phyloP scores from a whole-genome alignment of 495 filamentous ascomycete genomes.

The Tuber umbilicatum region DNA sequence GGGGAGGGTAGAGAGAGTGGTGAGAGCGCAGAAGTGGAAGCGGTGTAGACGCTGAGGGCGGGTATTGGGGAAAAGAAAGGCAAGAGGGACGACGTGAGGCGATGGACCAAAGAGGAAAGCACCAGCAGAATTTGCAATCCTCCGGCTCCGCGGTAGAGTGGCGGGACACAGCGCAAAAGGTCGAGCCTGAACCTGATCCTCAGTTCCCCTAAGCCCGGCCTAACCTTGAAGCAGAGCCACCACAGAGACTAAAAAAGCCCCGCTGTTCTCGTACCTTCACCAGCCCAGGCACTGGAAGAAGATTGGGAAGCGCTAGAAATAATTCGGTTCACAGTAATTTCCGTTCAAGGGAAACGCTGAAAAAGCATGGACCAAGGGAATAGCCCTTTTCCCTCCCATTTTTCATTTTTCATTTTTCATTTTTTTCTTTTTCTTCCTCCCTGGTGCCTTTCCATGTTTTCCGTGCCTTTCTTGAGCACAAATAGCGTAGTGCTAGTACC shows the following conservation, averaged over 20 bases:
- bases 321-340: neutral
- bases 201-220: neutral
- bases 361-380: constrained; percentile 4
- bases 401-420: neutral
- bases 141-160: constrained; percentile 3
- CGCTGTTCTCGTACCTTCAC: neutral
- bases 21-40: constrained; percentile 26
- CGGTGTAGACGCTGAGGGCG: constrained; percentile 35
- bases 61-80: constrained; percentile 27
- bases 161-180: constrained; percentile 1
- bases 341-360: neutral
- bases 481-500: neutral
- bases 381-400: neutral
- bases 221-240: neutral
- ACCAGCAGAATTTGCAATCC: constrained; percentile 9
- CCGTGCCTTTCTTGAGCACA: neutral
- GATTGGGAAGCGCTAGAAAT: neutral
- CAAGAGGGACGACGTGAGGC: constrained; percentile 5
- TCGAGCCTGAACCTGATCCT: neutral
- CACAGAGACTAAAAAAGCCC: neutral
- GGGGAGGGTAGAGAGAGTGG: constrained; percentile 1
- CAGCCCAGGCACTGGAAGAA: neutral
- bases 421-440: neutral
- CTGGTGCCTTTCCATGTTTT: neutral
- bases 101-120: constrained; percentile 9